A percentile compares a stretch with the other conserved stretches of the same genome.
Evolutionary conservation across 768 basidiomycete species (phyloP).

Genomic region (Boletus barrowsii): DNA sequence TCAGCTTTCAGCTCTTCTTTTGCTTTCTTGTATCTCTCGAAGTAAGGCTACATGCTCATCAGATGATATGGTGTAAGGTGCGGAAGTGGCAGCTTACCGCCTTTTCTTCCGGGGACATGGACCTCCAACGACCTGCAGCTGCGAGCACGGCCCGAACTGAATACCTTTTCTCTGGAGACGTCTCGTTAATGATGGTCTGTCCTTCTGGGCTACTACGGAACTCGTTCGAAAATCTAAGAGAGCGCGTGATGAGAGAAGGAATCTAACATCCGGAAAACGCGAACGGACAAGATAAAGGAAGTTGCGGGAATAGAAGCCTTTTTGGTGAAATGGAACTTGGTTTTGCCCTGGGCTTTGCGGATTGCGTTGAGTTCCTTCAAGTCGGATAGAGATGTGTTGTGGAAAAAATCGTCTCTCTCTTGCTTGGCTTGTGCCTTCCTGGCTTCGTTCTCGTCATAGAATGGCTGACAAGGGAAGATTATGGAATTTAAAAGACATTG

Average conservation of each 20-base stretch:
- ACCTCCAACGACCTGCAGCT: slow-evolving; percentile 29
- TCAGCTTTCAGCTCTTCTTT: slow-evolving; percentile 13
- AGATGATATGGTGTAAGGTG: not conserved
- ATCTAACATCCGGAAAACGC: not conserved
- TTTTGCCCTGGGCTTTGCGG: slow-evolving; percentile 27
- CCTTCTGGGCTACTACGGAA: slow-evolving; percentile 18
- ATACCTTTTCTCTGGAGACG: not conserved
- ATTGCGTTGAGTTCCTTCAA: slow-evolving; percentile 33
- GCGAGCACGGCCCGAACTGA: slow-evolving; percentile 4
- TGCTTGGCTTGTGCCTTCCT: slow-evolving; percentile 18
- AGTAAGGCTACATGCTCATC: slow-evolving; percentile 19
- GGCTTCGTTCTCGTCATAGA: slow-evolving; percentile 17
- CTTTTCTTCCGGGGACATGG: slow-evolving; percentile 33
- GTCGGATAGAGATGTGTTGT: slow-evolving; percentile 13
- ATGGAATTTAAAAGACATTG: not conserved
- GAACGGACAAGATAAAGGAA: slow-evolving; percentile 28
- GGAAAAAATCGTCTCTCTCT: slow-evolving; percentile 29
- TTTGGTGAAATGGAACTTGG: slow-evolving; percentile 3
- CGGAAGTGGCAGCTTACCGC: slow-evolving; percentile 16
- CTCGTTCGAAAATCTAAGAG: slow-evolving; percentile 19
- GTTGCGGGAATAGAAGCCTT: not conserved
- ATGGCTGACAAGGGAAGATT: slow-evolving; percentile 20
- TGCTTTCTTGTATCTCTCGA: slow-evolving; percentile 13
- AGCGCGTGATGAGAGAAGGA: not conserved
- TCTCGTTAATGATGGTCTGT: slow-evolving; percentile 12